A percentile compares a stretch with the other conserved stretches of the same genome.
phyloP scores from a whole-genome alignment of 305 asterid genomes.

The Fraxinus paxiana region DNA sequence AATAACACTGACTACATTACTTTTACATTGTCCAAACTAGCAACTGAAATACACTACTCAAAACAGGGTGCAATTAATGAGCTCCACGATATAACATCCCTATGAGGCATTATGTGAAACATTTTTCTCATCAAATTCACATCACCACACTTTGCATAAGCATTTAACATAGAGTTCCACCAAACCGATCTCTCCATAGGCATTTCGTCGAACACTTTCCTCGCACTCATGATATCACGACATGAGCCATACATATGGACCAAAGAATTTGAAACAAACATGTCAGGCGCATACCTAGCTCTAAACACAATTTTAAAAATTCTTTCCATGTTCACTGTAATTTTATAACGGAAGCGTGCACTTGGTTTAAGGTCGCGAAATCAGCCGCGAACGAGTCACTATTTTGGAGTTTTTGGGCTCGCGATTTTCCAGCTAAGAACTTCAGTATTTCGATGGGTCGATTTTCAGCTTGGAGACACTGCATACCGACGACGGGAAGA shows the following conservation, averaged over 20 bases:
- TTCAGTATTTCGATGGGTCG: too few species aligned
- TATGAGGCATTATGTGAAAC: conserved; percentile 62
- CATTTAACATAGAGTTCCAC: conserved; percentile 79
- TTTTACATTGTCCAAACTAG: too few species aligned
- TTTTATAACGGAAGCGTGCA: too few species aligned
- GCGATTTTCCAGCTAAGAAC: too few species aligned
- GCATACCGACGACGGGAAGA: too few species aligned
- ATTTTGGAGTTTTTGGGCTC: too few species aligned
- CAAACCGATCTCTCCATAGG: conserved; percentile 53
- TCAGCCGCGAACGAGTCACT: too few species aligned
- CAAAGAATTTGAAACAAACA: conserved; percentile 61
- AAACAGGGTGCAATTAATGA: conserved; percentile 40
- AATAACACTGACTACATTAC: too few species aligned
- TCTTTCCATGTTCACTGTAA: too few species aligned
- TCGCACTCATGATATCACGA: conserved; percentile 37
- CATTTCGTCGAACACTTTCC: conserved; percentile 71
- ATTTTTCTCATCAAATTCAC: conserved; percentile 47
- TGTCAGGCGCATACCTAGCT: conserved; percentile 46
- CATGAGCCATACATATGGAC: conserved; percentile 71
- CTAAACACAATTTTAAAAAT: conserved; percentile 18
- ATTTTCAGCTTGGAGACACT: too few species aligned
- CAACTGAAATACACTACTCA: too few species aligned
- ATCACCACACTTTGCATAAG: conserved; percentile 68
- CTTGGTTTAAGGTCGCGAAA: too few species aligned
- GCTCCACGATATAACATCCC: conserved; percentile 83